Base-by-base conservation (phyloP, 2,329 filamentous ascomycete species). In the Fusarium pseudonygamai region DNA sequence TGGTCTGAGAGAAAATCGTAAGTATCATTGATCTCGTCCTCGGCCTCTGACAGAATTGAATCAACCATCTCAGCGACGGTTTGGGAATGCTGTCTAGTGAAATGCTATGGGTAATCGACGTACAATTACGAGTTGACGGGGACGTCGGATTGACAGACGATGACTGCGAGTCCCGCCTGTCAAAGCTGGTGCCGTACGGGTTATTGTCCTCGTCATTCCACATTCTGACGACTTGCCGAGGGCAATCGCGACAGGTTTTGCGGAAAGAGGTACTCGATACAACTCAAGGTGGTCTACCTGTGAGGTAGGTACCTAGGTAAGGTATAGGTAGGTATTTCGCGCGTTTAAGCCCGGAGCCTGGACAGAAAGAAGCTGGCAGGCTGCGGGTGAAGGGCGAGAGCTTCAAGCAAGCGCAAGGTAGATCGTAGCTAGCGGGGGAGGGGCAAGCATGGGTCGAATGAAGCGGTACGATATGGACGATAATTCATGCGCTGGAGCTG, bases 201-300 rank as follows among this genome's bases (percentile, higher is more conserved):
- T 98, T 98, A 85, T 98, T 98, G 81, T 98, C 81, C 85, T 98
- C 96, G 87, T 98, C 95, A 88, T 98, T 97, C 96, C 96, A 98
- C 96, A 98, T 98, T 60, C 49, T 78, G 78, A 57, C 64, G 50
- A 56, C 61, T 43, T 63, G 61, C 55, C 65, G 63, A 40, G 60
- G 45, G 67, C 64, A 69, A 74, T 68, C 34, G 62, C 43, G 61
- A 64, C 47, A 46, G 53, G 30, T 50, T 43, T 30, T 75, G 58
- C 53, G 43, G 42, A 58, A 58, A 46, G 37, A 46, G 42, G 61
- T 53, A 42, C 64, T 62, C 49, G 39, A 26, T 32, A 39, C 49
- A 24, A 28, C 18, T 24, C n/a, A 36, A 26, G 30, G 32, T 52
- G 32, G 32, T 64, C 36, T 70, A 37, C 36, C 36, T 36, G 16